phyloP scores from a whole-genome alignment of 257 asterid species.

The Plantago ovata region DNA sequence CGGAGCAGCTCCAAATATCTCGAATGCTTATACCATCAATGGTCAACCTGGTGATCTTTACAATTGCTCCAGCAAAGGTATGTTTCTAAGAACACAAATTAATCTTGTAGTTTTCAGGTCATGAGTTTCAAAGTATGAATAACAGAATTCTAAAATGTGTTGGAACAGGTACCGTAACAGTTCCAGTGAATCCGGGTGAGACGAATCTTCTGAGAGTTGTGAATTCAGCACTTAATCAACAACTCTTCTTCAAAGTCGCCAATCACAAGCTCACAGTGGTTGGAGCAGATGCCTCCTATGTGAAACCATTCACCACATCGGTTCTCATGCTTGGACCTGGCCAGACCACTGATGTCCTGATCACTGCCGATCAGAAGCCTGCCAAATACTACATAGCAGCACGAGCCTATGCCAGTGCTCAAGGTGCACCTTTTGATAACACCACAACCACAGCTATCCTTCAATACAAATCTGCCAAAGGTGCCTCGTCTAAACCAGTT shows the following conservation, averaged over 20 bases:
- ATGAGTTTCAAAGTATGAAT: no score
- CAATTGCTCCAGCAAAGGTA: constrained; percentile 74
- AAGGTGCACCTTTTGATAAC: constrained; percentile 77
- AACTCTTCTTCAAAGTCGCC: constrained; percentile 81
- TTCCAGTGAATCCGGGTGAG: constrained; percentile 59
- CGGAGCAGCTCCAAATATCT: constrained; percentile 74
- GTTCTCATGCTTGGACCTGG: constrained; percentile 95
- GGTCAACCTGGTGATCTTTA: constrained; percentile 96
- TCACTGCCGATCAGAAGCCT: constrained; percentile 68
- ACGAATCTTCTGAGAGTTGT: constrained; percentile 70
- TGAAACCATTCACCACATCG: constrained; percentile 79
- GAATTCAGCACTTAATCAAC: constrained; percentile 77
- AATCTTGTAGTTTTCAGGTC: no score
- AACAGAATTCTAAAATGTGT: not conserved
- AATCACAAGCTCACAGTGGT: constrained; percentile 85
- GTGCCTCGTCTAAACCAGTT: constrained; percentile 39
- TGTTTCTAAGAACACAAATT: no score
- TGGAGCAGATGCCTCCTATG: constrained; percentile 78
- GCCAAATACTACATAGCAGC: constrained; percentile 76
- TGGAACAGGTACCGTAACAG: constrained; percentile 51
- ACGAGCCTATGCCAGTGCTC: constrained; percentile 89
- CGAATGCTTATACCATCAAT: constrained; percentile 85
- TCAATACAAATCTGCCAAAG: constrained; percentile 52
- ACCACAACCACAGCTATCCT: constrained; percentile 93
- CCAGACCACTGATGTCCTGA: constrained; percentile 84